Evolutionary conservation across 805 yeast species (phyloP), one percentile per base, ranked within the genome.

Genomic region (Scheffersomyces spartinae): DNA sequence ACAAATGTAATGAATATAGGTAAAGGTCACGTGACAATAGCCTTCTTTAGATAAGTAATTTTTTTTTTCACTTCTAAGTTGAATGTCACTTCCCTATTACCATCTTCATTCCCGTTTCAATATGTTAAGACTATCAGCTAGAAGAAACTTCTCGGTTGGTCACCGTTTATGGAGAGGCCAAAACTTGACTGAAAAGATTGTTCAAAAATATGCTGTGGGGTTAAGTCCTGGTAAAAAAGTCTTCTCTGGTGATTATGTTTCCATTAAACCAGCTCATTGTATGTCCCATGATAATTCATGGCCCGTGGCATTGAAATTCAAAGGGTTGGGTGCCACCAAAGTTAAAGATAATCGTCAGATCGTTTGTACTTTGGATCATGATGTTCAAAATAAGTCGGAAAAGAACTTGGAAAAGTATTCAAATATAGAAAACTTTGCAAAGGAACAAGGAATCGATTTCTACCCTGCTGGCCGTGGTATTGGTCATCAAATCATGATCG

Each of bases 241-340:
- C 18, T 74, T 64, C 41, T 66, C 83, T 24, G 98, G 97, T 9
- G 99, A 91, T 58, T 91, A 86, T 55, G 97, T 93, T 26, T 73
- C 95, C 2, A 88, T 91, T 47, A 69, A 63, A 43, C 99, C 99
- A 3, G 88, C 94, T 3, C 94, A 91, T 59, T 93, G 96, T 53
- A 91, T 91, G 99, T 84, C 97, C 9, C 99, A 91, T 52, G 99
- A 91, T 54, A 91, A 91, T 56, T 78, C 96, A 22, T 93, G 99
- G 98, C 99, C 99, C 1, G 96, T 91, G 10, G 98, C 98, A 1
- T 66, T 88, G 46, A 91, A 91, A 58, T 91, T 91, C 60, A 83
- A 71, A 75, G 94, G 94, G 5, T 66, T 91, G 18, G 98, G 98
- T 1, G 96, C 96, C 18, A 71, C 71, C 12, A 63, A 71, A 33